Evolutionary conservation across 1,284 basidiomycete genomes (phyloP).

Genomic region (Meira nashicola): DNA sequence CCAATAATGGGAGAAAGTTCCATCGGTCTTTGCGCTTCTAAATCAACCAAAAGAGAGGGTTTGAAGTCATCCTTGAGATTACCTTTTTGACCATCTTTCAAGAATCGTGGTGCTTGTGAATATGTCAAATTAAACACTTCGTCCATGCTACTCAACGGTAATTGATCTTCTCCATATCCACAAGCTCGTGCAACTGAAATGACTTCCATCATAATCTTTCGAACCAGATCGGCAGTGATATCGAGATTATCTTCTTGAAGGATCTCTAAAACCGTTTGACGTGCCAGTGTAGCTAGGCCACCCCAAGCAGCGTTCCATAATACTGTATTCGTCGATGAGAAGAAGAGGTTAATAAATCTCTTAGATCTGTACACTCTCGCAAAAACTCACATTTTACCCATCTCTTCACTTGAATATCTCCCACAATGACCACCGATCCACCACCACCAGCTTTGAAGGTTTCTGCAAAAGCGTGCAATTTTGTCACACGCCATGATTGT

Average conservation of each 20-base stretch:
- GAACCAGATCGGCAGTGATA: slow-evolving; percentile 52
- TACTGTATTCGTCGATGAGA: background rate
- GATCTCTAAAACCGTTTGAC: slow-evolving; percentile 54
- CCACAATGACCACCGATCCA: slow-evolving; percentile 47
- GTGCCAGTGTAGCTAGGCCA: slow-evolving; percentile 54
- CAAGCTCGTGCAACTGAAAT: slow-evolving; percentile 53
- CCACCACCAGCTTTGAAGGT: slow-evolving; percentile 54
- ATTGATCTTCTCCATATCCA: slow-evolving; percentile 27
- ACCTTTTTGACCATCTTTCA: slow-evolving; percentile 1
- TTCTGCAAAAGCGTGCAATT: slow-evolving; percentile 49
- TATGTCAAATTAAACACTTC: slow-evolving; percentile 31
- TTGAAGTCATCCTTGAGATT: slow-evolving; percentile 27
- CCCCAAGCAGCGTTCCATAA: slow-evolving; percentile 48
- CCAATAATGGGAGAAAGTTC: slow-evolving; percentile 42
- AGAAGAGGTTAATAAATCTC: background rate
- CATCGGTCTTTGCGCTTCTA: slow-evolving; percentile 43
- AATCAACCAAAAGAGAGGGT: slow-evolving; percentile 39
- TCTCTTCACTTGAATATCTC: slow-evolving; percentile 56
- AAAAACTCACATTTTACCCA: slow-evolving; percentile 58
- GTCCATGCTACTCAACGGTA: slow-evolving; percentile 32
- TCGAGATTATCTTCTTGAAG: slow-evolving; percentile 46
- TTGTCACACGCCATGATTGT: background rate
- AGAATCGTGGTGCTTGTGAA: slow-evolving; percentile 7
- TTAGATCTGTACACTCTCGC: background rate
- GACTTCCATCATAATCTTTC: slow-evolving; percentile 53